Percentiles rank a stretch among this genome's conserved stretches.
Conservation (phyloP, 371 early-diverging fungal species). For the Paramicrosporidium saccamoebae region DNA sequence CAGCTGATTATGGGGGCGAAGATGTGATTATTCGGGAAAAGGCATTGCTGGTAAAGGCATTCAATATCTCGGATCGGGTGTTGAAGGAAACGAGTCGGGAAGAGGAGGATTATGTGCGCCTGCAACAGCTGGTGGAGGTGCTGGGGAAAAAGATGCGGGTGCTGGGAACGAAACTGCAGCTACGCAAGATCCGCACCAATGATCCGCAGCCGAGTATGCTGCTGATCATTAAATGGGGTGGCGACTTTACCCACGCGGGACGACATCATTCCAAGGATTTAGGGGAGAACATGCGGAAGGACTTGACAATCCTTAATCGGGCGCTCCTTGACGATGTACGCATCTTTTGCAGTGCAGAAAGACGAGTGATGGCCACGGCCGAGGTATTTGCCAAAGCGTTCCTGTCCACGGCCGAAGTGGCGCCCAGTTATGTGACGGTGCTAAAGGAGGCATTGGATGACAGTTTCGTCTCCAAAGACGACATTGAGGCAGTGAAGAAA, state of each 20-base stretch:
- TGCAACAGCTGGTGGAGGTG: slow-evolving; percentile 26
- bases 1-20: slow-evolving; percentile 16
- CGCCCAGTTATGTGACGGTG: slow-evolving; percentile 19
- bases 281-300: slow-evolving; percentile 67
- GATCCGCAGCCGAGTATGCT: too few species aligned
- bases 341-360: slow-evolving; percentile 50
- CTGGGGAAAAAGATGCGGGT: slow-evolving; percentile 35
- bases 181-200: slow-evolving; percentile 25
- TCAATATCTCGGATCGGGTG: too few species aligned
- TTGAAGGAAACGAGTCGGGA: slow-evolving; percentile 15
- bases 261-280: slow-evolving; percentile 58
- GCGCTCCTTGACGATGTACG: slow-evolving; percentile 50
- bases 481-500: slow-evolving; percentile 57
- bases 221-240: slow-evolving; percentile 81
- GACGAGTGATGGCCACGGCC: slow-evolving; percentile 57
- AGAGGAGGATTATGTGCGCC: slow-evolving; percentile 13
- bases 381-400: slow-evolving; percentile 45
- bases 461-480: slow-evolving; percentile 68
- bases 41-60: slow-evolving; percentile 29
- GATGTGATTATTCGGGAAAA: slow-evolving; percentile 49
- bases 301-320: slow-evolving; percentile 50
- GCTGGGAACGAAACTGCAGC: slow-evolving; percentile 74
- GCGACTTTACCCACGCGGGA: slow-evolving; percentile 87
- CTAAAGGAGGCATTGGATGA: slow-evolving; percentile 76
- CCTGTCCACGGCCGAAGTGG: slow-evolving; percentile 15